Evolutionary conservation across 305 asterid species (phyloP).

Genomic region (Solanum aculeatissimum): DNA sequence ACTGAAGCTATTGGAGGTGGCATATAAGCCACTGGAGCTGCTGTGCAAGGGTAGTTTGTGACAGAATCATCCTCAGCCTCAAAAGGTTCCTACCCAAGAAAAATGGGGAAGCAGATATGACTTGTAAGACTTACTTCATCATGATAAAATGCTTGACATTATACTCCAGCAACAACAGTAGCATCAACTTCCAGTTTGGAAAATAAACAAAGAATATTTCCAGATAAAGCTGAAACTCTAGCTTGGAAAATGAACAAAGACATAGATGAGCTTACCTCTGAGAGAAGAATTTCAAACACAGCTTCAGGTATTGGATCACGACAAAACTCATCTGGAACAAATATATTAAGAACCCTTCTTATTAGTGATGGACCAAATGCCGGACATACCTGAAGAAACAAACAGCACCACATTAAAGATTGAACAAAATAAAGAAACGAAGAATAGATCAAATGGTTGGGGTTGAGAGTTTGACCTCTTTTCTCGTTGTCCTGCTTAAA

Average conservation of each 20-base stretch:
- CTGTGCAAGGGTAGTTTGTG: constrained; percentile 51
- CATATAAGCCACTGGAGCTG: constrained; percentile 44
- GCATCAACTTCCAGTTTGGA: neutral
- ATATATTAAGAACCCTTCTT: constrained; percentile 54
- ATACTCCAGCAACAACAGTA: neutral
- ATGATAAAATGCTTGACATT: neutral
- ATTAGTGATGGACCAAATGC: constrained; percentile 48
- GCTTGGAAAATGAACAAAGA: neutral
- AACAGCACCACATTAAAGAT: neutral
- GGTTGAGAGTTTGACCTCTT: constrained; percentile 38
- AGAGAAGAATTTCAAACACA: constrained; percentile 50
- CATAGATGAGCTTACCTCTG: constrained; percentile 35
- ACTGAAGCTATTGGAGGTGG: constrained; percentile 42
- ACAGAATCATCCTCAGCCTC: constrained; percentile 38
- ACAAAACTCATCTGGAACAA: constrained; percentile 73
- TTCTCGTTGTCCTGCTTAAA: constrained; percentile 41
- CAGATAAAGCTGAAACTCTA: neutral
- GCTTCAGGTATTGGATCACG: constrained; percentile 58
- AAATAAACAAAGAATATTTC: neutral
- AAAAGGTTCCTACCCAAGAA: constrained; percentile 24
- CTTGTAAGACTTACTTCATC: neutral
- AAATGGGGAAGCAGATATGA: neutral
- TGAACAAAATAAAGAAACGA: neutral
- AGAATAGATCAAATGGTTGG: neutral
- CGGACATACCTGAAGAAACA: constrained; percentile 58